phyloP scores from a whole-genome alignment of 2,329 filamentous ascomycete species.

The Fusarium sp. region DNA sequence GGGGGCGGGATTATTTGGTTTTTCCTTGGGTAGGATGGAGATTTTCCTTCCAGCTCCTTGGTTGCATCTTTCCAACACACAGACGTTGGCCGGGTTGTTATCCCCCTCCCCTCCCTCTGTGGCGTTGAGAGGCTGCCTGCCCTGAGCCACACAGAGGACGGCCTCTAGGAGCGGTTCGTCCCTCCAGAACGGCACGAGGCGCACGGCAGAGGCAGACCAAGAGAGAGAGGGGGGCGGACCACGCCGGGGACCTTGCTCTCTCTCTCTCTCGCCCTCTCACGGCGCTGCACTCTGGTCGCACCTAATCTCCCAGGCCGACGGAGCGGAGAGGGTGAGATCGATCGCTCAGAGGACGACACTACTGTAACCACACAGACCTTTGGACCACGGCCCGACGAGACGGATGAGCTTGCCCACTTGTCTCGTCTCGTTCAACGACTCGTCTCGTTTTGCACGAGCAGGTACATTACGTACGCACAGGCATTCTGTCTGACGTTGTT shows the following conservation, averaged over 20 bases:
- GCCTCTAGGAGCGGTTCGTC: conserved; percentile 31
- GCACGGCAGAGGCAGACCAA: conserved; percentile 18
- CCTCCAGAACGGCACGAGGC: conserved; percentile 16
- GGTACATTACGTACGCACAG: not conserved
- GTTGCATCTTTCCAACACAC: conserved; percentile 19
- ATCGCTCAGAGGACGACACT: conserved; percentile 14
- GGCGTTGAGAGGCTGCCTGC: conserved; percentile 1
- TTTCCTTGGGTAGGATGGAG: conserved; percentile 10
- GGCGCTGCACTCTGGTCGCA: not conserved
- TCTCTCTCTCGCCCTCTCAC: not conserved
- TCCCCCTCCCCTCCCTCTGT: not conserved
- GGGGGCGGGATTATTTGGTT: conserved; percentile 20
- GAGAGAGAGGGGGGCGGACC: conserved; percentile 1
- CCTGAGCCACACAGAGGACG: not conserved
- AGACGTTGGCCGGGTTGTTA: conserved; percentile 13
- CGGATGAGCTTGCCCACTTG: conserved; percentile 12
- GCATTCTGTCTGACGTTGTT: conserved; percentile 1
- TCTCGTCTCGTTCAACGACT: not conserved
- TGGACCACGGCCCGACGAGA: conserved; percentile 5
- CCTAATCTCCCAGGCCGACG: not conserved
- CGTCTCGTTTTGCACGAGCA: not conserved
- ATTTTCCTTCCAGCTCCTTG: conserved; percentile 4
- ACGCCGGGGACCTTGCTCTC: not conserved
- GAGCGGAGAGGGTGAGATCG: conserved; percentile 24
- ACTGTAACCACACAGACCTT: conserved; percentile 34